Evolutionary conservation across 2,329 filamentous ascomycete genomes (phyloP).

Genomic region (Corinectria fuckeliana): DNA sequence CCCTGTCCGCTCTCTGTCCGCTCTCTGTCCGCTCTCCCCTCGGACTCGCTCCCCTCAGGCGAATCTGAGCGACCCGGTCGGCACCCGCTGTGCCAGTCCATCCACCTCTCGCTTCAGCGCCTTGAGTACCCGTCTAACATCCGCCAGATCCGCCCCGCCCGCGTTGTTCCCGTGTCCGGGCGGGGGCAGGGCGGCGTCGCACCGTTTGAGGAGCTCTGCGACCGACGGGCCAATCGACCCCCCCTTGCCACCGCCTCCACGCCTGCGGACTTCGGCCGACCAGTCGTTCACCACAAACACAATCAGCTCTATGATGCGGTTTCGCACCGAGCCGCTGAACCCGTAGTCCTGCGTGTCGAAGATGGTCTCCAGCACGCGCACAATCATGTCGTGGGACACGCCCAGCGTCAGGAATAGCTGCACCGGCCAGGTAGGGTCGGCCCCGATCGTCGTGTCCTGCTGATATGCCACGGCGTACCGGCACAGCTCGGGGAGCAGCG

Average conservation of each 20-base stretch:
- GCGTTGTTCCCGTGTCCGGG: constrained; percentile 50
- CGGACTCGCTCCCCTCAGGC: constrained; percentile 41
- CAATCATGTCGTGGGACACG: constrained; percentile 63
- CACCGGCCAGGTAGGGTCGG: constrained; percentile 63
- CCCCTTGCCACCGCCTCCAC: constrained; percentile 50
- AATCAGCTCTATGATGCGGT: constrained; percentile 62
- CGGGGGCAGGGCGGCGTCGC: constrained; percentile 53
- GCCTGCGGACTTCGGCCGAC: constrained; percentile 57
- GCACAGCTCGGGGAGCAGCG: constrained; percentile 67
- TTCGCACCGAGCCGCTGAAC: constrained; percentile 59
- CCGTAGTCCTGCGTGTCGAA: constrained; percentile 66
- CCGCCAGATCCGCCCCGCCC: constrained; percentile 53
- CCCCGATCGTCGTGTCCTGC: constrained; percentile 64
- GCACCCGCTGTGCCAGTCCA: constrained; percentile 51
- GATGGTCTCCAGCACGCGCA: constrained; percentile 61
- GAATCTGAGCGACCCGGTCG: constrained; percentile 53
- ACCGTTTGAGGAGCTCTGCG: constrained; percentile 57
- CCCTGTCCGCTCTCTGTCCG: neutral
- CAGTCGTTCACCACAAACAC: constrained; percentile 56
- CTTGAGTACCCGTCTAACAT: constrained; percentile 51
- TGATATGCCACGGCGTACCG: constrained; percentile 65
- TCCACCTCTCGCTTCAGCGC: constrained; percentile 53
- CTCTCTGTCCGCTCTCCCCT: constrained; percentile 2
- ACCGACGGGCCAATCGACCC: constrained; percentile 52
- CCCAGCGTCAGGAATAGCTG: constrained; percentile 62